Evolutionary conservation across 148 eudicot species (phyloP), one percentile per base, ranked within the genome.

Genomic region (Drosera capensis): DNA sequence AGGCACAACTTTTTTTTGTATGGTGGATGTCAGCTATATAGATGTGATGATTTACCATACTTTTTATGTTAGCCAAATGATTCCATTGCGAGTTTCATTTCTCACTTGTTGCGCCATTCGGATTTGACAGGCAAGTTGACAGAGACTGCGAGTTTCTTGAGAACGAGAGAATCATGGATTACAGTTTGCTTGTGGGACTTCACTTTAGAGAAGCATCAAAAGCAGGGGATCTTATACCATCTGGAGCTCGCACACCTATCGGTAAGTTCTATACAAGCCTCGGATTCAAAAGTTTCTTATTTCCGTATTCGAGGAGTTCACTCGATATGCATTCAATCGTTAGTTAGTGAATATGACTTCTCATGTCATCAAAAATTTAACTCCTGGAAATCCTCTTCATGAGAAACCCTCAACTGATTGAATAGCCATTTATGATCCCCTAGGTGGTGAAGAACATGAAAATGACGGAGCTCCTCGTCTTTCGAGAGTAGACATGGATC

Each of bases 401-500:
- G 8, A 34, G 52, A 20, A 49, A 19, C 17, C n/a, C 13, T 35
- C 21, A 37, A n/a, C n/a, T n/a, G n/a, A n/a, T n/a, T n/a, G n/a
- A n/a, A n/a, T n/a, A n/a, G n/a, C n/a, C n/a, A n/a, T 36, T 46
- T 46, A 28, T 3, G n/a, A 11, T 39, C 45, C 15, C 36, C 14
- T 14, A 39, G 55, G 44, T 4, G 6, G 19, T 13, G 36, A 43
- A 18, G 57, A 53, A 18, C 37, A 15, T 5, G 48, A 53, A 14
- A 20, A 25, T 2, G 40, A 43, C 26, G 47, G 48, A 30, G 35
- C 41, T 43, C 71, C 76, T 17, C 62, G 66, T 23, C 60, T 78
- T 46, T 67, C 96, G 20, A 64, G 57, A 57, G 77, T 55, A 25
- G 74, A 67, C 45, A 59, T 57, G 57, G 79, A 77, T 47, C 78